These are phyloP conservation scores for Grosmannia penicillata DNA, from an alignment of 2,329 filamentous ascomycete genomes.

Conservation along the genomic window DNA sequence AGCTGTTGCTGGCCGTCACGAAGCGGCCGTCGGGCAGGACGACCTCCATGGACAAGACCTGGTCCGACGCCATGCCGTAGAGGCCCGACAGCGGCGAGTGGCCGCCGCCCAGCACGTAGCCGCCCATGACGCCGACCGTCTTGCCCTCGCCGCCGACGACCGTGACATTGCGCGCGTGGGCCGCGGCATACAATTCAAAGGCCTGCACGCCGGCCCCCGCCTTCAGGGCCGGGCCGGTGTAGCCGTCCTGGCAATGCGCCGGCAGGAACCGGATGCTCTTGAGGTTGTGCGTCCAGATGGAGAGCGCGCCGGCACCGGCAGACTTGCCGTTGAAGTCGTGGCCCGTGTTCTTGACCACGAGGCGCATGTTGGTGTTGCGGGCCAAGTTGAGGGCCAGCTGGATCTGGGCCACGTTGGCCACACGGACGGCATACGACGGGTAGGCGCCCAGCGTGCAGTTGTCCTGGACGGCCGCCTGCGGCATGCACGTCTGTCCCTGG, in stretches of 20 bases:
- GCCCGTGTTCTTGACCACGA: constrained; percentile 36
- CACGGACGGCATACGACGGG: constrained; percentile 26
- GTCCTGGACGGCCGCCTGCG: constrained; percentile 8
- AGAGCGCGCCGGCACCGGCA: constrained; percentile 21
- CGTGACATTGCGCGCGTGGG: constrained; percentile 26
- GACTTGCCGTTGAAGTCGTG: constrained; percentile 32
- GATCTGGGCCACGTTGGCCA: constrained; percentile 25
- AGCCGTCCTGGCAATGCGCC: constrained; percentile 17
- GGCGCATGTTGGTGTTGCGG: constrained; percentile 28
- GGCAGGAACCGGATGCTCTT: constrained; percentile 29
- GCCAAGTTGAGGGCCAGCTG: constrained; percentile 32
- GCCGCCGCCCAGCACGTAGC: constrained; percentile 34
- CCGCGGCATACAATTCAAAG: constrained; percentile 35
- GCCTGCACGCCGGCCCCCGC: constrained; percentile 35
- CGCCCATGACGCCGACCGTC: constrained; percentile 36
- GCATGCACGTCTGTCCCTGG: constrained; percentile 22
- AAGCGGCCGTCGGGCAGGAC: constrained; percentile 29
- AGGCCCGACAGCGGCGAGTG: constrained; percentile 35
- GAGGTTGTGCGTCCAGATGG: constrained; percentile 19
- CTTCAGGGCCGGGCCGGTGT: constrained; percentile 16
- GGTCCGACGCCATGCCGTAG: constrained; percentile 34
- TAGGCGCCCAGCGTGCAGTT: constrained; percentile 22
- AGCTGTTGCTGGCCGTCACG: constrained; percentile 22
- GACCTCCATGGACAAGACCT: constrained; percentile 31
- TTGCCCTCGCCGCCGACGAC: constrained; percentile 31